Evolutionary conservation across 441 rosid genomes (phyloP).

Genomic region (Euphorbia celastroides): DNA sequence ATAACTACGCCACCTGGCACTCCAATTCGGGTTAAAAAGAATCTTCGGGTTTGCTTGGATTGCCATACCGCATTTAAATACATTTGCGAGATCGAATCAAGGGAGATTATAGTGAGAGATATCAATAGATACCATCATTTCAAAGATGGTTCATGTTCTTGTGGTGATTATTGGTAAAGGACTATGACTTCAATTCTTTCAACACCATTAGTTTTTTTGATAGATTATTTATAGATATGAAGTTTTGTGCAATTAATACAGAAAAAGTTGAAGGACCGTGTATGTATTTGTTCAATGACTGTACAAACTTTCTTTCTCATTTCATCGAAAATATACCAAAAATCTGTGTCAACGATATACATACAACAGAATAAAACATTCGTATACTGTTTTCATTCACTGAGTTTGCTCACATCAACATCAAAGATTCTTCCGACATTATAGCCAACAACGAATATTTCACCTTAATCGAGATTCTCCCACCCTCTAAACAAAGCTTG

Average conservation of each 20-base stretch:
- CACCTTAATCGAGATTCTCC: slow-evolving; percentile 74
- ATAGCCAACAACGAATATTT: slow-evolving; percentile 77
- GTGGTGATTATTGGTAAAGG: slow-evolving; percentile 61
- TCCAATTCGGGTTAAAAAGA: slow-evolving; percentile 65
- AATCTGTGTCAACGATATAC: slow-evolving; percentile 13
- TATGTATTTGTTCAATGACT: background rate
- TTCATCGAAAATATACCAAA: background rate
- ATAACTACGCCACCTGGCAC: slow-evolving; percentile 55
- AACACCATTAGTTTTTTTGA: too few relatives aligned
- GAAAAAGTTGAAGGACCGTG: background rate
- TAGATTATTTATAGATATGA: background rate
- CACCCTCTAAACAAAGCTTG: slow-evolving; percentile 67
- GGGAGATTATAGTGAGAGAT: slow-evolving; percentile 65
- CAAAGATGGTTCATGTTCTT: slow-evolving; percentile 57
- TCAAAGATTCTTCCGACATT: slow-evolving; percentile 67
- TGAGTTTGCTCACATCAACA: slow-evolving; percentile 31
- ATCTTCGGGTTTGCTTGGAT: slow-evolving; percentile 57
- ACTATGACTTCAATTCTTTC: background rate
- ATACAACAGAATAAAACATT: slow-evolving; percentile 22
- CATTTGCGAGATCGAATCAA: slow-evolving; percentile 42
- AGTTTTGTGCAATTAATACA: background rate
- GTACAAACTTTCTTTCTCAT: background rate
- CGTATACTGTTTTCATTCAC: background rate
- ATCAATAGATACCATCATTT: slow-evolving; percentile 63
- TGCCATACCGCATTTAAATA: slow-evolving; percentile 55